Base-by-base conservation (phyloP, 352 stramenopile species). In the Pythium insidiosum region DNA sequence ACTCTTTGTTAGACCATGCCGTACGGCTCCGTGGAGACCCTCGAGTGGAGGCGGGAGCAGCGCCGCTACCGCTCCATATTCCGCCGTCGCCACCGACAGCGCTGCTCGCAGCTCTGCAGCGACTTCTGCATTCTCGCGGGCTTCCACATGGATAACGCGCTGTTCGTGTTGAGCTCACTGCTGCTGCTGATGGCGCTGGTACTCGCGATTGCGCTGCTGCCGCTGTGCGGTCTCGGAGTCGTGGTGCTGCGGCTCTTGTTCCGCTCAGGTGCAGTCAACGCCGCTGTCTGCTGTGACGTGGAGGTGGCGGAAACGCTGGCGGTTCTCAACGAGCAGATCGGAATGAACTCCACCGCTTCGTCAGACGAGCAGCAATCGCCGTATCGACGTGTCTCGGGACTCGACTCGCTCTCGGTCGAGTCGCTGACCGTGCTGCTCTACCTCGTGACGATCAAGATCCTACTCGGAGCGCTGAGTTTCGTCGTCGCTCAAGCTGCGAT, bases 371-470 rank as follows among this genome's bases (percentile, higher is more conserved):
- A 35, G 23, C 44, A 47, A 7, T 39, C 48, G 15, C 38, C 21
- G 1, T 30, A 58, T 13, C 43, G 47, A 16, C 38, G 53, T 2
- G 21, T 51, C 3, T 51, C 47, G 5, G 47, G 36, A 5, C 47
- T 61, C 2, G 11, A 16, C 24, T 10, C 12, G 3, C n/a, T 58
- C 23, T 47, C 51, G 15, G 30, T 25, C 5, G 47, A 50, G 26
- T 50, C 51, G 25, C 22, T 44, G 16, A 42, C 46, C 33, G 43
- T 56, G 39, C 37, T 66, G 12, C 10, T 57, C 11, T 61, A 66
- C 46, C 44, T 66, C 18, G 43, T 46, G 9, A 49, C 33, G n/a
- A 33, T 66, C 34, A 66, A 61, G 43, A 48, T 52, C 24, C 4
- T 58, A 2, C 36, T 61, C 1, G 51, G 33, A 2, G 31, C 46